Conservation (phyloP, 2,329 filamentous ascomycete species). For the Trichothecium roseum region DNA sequence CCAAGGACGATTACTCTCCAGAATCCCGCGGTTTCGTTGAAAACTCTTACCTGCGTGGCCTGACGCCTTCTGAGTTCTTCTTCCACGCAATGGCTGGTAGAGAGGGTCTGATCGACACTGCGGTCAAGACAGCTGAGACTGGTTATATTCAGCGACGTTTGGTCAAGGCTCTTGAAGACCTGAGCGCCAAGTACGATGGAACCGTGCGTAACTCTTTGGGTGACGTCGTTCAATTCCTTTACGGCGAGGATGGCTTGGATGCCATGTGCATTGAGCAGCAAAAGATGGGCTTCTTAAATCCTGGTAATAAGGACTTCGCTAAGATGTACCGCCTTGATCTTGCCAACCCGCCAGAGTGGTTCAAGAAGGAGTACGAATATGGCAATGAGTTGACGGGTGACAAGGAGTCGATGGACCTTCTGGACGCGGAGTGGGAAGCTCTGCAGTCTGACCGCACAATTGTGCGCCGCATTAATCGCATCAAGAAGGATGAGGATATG, state of each 20-base stretch:
- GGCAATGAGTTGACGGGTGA: slow-evolving; percentile 81
- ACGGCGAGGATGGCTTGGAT: slow-evolving; percentile 94
- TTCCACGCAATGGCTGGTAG: slow-evolving; percentile 99
- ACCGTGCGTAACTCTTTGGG: slow-evolving; percentile 95
- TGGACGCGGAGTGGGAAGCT: slow-evolving; percentile 82
- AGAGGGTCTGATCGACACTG: slow-evolving; percentile 98
- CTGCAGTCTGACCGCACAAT: slow-evolving; percentile 64
- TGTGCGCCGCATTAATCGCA: slow-evolving; percentile 57
- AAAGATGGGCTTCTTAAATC: slow-evolving; percentile 73
- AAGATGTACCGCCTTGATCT: slow-evolving; percentile 77
- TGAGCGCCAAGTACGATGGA: slow-evolving; percentile 95
- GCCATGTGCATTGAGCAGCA: slow-evolving; percentile 91
- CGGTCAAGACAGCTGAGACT: slow-evolving; percentile 98
- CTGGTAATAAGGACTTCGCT: slow-evolving; percentile 68
- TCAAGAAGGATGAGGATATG: slow-evolving; percentile 67
- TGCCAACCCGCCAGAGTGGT: slow-evolving; percentile 44
- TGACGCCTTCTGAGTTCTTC: slow-evolving; percentile 95
- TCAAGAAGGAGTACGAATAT: slow-evolving; percentile 55
- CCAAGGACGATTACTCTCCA: slow-evolving; percentile 97
- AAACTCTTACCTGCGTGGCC: slow-evolving; percentile 92
- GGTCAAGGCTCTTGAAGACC: slow-evolving; percentile 95
- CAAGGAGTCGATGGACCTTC: slow-evolving; percentile 71
- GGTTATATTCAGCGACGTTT: slow-evolving; percentile 98
- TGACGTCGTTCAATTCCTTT: slow-evolving; percentile 94
- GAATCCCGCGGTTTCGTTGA: slow-evolving; percentile 96